Evolutionary conservation across 331 rosid genomes (phyloP), one percentile per base, ranked within the genome.

Genomic region (Prunus yedoensis): DNA sequence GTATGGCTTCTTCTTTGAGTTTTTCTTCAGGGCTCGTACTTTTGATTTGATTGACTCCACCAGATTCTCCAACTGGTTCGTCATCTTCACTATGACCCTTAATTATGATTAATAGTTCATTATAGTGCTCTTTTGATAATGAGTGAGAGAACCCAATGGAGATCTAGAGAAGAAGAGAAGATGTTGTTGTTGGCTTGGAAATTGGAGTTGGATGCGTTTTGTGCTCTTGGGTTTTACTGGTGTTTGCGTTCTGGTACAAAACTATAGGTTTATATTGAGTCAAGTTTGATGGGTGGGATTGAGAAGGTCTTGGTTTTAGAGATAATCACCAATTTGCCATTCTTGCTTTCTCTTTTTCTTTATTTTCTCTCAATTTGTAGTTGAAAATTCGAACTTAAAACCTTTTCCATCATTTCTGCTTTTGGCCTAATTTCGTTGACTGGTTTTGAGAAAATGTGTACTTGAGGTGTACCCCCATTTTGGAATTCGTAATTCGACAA

Each of bases 11-110:
- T n/a, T n/a, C 41, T 59, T 59, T 23, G 80, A 75, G 63, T 82
- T 82, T 59, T 71, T 77, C 89, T 83, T 88, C 80, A 85, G 72
- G 0, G 84, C 83, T 63, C 78, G 61, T 1, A 91, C 97, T 86
- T 91, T 91, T 3, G 93, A 90, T 57, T 91, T 94, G 46, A 94
- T 94, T 8, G 97, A 82, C 59, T 89, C 87, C 84, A 94, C 88
- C 78, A 91, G 77, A 70, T 69, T 87, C 72, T 81, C 98, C 35
- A 90, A 53, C 70, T 91, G 88, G 61, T 86, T 86, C 81, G 83
- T 86, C 98, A 94, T 91, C 52, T n/a, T 4, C 20, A 13, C 9
- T 46, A 51, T 76, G 8, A 27, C 13, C 11, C 58, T 52, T 18
- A 52, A 2, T 52, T 8, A 52, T 52, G 58, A 52, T 52, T 52